Evolutionary conservation across 345 rosid species (phyloP), one percentile per base, ranked within the genome.

Genomic region (Bruguiera sexangula): DNA sequence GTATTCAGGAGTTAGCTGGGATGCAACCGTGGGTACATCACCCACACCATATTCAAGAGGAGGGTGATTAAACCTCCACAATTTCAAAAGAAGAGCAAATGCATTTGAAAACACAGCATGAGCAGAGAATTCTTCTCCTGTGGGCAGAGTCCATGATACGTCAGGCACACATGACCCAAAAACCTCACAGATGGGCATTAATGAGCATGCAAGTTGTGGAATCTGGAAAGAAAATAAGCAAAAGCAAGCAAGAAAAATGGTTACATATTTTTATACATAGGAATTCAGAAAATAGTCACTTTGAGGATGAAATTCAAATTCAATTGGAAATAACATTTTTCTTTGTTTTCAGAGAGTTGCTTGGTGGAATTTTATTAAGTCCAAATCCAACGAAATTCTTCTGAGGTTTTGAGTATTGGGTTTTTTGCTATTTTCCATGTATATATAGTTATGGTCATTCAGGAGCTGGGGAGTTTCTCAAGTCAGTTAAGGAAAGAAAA

Each of bases 111-210:
- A 95, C 65, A 95, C 96, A 39, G 82, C 84, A 81, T 92, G 96
- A 39, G 78, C 65, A 74, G 91, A 84, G 64, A 88, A 77, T 62
- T 87, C 87, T 81, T 92, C 99, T 60, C 96, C 97, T 19, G 89
- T 74, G 60, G 89, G 86, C 74, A 88, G 87, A 70, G 93, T 73
- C 96, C 93, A 92, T 6, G 88, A 81, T 68, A 75, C 75, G 71
- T 75, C 80, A 11, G 96, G 91, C 78, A 76, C 73, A 71, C 83
- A 69, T 60, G 97, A 88, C 48, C 99, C 99, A 77, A 95, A 95
- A 69, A 81, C 85, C 82, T 95, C 99, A 81, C 99, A 95, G 67
- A 95, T 87, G 46, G 98, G 96, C 88, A 95, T 86, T 84, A 95
- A 77, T 10, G 88, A 86, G 73, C 89, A 91, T 53, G 96, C 99